A percentile compares a stretch with the other conserved stretches of the same genome.
phyloP scores from a whole-genome alignment of 768 basidiomycete species.

The Myochromella boudieri region DNA sequence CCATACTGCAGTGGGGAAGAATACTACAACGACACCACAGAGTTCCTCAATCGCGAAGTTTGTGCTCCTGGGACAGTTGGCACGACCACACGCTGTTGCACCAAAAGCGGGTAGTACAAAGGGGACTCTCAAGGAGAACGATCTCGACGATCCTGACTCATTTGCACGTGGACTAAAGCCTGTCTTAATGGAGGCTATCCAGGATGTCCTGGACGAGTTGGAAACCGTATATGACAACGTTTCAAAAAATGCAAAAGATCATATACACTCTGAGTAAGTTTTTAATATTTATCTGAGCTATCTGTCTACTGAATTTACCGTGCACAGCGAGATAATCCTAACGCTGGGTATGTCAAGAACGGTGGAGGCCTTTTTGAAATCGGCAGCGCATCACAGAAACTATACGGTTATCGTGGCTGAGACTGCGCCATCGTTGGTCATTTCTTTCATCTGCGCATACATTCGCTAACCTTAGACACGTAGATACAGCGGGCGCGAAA shows the following conservation, averaged over 20 bases:
- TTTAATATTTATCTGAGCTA: not conserved
- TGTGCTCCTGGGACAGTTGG: conserved; percentile 78
- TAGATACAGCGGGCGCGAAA: conserved; percentile 83
- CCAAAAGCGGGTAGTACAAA: conserved; percentile 50
- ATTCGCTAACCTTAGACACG: conserved; percentile 5
- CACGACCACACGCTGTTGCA: conserved; percentile 46
- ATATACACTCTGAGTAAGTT: conserved; percentile 96
- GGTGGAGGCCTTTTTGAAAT: conserved; percentile 90
- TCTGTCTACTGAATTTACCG: conserved; percentile 5
- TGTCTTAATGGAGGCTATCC: conserved; percentile 94
- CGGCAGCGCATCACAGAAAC: conserved; percentile 86
- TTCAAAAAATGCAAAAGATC: conserved; percentile 91
- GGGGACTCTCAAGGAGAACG: conserved; percentile 63
- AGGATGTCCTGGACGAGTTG: conserved; percentile 93
- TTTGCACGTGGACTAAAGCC: conserved; percentile 83
- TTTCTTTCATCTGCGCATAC: conserved; percentile 9
- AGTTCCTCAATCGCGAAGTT: conserved; percentile 80
- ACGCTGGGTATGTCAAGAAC: conserved; percentile 94
- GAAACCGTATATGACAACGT: conserved; percentile 96
- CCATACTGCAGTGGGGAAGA: conserved; percentile 66
- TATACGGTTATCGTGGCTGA: conserved; percentile 97
- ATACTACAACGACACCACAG: conserved; percentile 32
- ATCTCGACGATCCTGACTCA: conserved; percentile 75
- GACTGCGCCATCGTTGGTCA: conserved; percentile 85
- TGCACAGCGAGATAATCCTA: conserved; percentile 83